Evolutionary conservation across 352 stramenopile genomes (phyloP).

Genomic region (Discostella stelligera): DNA sequence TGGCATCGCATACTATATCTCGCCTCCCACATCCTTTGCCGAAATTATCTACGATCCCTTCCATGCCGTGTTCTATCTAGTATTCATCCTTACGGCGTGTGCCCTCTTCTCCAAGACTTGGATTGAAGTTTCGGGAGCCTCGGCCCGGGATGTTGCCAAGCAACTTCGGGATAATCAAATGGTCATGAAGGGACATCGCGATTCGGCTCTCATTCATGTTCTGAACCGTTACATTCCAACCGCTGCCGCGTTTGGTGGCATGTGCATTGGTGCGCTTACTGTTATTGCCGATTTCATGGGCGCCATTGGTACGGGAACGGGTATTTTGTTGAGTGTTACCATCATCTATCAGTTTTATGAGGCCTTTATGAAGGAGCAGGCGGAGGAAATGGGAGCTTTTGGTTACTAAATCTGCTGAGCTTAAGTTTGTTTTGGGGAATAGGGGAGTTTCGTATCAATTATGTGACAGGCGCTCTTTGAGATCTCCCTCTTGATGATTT

Average conservation of each 20-base stretch:
- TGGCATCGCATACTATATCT: slow-evolving; percentile 98
- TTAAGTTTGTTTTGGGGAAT: not conserved
- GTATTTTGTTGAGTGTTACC: slow-evolving; percentile 97
- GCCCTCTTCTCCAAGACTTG: slow-evolving; percentile 99
- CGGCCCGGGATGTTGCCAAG: slow-evolving; percentile 96
- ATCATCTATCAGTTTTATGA: slow-evolving; percentile 99
- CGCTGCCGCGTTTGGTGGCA: slow-evolving; percentile 97
- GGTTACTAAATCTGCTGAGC: slow-evolving; percentile 59
- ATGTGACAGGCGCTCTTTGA: not conserved
- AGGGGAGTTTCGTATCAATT: not conserved
- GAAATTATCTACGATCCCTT: slow-evolving; percentile 98
- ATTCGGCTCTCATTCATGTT: slow-evolving; percentile 95
- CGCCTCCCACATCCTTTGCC: slow-evolving; percentile 90
- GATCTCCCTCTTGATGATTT: not conserved
- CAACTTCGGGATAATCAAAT: slow-evolving; percentile 98
- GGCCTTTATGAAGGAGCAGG: slow-evolving; percentile 92
- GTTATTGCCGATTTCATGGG: slow-evolving; percentile 98
- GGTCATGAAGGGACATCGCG: slow-evolving; percentile 98
- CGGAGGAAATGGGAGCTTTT: slow-evolving; percentile 78
- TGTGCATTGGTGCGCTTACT: slow-evolving; percentile 98
- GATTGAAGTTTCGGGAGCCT: slow-evolving; percentile 99
- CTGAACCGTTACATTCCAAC: slow-evolving; percentile 99
- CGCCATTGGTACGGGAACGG: slow-evolving; percentile 97
- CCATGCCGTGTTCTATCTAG: slow-evolving; percentile 97
- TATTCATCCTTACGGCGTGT: slow-evolving; percentile 98